A percentile compares a stretch with the other conserved stretches of the same genome.
phyloP scores from a whole-genome alignment of 306 rosid species.

The Trifolium subterraneum region DNA sequence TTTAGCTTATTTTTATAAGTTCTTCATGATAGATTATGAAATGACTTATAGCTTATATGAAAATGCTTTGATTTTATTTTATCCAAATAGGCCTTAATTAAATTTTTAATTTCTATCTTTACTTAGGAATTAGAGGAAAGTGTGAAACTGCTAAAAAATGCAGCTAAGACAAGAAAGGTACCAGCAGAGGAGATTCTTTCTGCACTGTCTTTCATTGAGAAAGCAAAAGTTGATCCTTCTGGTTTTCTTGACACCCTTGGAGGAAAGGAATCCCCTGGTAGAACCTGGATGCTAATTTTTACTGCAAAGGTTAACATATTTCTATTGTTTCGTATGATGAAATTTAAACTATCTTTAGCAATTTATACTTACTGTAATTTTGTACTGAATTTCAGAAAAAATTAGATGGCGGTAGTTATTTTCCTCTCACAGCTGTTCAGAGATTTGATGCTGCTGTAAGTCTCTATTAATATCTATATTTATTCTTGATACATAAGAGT shows the following conservation, averaged over 20 bases:
- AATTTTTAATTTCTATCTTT: constrained; percentile 36
- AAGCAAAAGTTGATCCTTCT: constrained; percentile 77
- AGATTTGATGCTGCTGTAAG: constrained; percentile 95
- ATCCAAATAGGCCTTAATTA: background rate
- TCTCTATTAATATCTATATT: constrained; percentile 42
- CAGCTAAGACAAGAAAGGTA: constrained; percentile 76
- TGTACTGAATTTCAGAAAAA: constrained; percentile 62
- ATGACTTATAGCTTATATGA: too few species aligned
- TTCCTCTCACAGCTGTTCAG: constrained; percentile 92
- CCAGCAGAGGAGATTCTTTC: constrained; percentile 70
- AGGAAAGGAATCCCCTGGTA: constrained; percentile 85
- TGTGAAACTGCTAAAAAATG: constrained; percentile 76
- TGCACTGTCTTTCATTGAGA: constrained; percentile 78
- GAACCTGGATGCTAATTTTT: constrained; percentile 95
- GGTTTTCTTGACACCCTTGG: constrained; percentile 79
- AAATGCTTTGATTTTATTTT: background rate
- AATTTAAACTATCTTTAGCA: constrained; percentile 26
- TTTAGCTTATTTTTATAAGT: background rate
- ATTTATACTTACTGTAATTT: constrained; percentile 37
- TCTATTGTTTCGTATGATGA: background rate
- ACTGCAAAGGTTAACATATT: constrained; percentile 67
- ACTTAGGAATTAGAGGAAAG: constrained; percentile 76
- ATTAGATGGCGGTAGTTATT: constrained; percentile 73
- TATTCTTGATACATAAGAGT: constrained; percentile 19
- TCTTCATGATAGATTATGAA: background rate